Base-by-base conservation (phyloP, 2,329 filamentous ascomycete species). In the Colletotrichum caudatum region DNA sequence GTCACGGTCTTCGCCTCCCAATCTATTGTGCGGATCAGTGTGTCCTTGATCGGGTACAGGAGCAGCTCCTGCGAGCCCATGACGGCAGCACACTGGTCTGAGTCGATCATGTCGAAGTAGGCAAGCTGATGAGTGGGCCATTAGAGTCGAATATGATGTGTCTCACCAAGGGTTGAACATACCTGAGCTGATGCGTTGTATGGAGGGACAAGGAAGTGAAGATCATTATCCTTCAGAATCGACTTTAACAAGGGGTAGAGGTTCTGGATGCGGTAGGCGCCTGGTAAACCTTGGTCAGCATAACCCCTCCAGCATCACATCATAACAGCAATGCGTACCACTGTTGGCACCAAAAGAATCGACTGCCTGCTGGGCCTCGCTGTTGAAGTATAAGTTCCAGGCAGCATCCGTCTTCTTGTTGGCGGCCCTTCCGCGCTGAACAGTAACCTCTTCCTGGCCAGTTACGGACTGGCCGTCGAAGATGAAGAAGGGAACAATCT, bases 131-230 rank as follows among this genome's bases (percentile, higher is more conserved):
- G n/a, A n/a, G 44, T 46, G 53, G 48, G 29, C 33, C 74, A 74
- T 82, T 58, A 82, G 79, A 71, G 51, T 37, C 74, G 69, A 77
- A 78, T 68, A 53, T 44, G 20, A 33, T 35, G 59, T 62, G 35
- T 39, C 4, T 14, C 2, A 6, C 37, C 14, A 20, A 35, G 2
- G 23, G 8, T 44, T 54, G 29, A 51, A 80, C 85, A 78, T 82
- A 95, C 93, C 89, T 97, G 94, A 70, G 94, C 93, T 77, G 92
- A 92, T 48, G 95, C 94, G 80, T 92, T 94, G 84, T 94, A 97
- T 1, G 95, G 95, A 16, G 95, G 92, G 56, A 97, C 92, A 59
- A 94, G 85, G 78, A 94, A 97, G 72, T 93, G 88, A 68, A 97
- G 84, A 2, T 87, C 86, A 73, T 91, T 88, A 74, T 90, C 85